phyloP scores from a whole-genome alignment of 2,329 filamentous ascomycete genomes.

The Lasiodiplodia gonubiensis region DNA sequence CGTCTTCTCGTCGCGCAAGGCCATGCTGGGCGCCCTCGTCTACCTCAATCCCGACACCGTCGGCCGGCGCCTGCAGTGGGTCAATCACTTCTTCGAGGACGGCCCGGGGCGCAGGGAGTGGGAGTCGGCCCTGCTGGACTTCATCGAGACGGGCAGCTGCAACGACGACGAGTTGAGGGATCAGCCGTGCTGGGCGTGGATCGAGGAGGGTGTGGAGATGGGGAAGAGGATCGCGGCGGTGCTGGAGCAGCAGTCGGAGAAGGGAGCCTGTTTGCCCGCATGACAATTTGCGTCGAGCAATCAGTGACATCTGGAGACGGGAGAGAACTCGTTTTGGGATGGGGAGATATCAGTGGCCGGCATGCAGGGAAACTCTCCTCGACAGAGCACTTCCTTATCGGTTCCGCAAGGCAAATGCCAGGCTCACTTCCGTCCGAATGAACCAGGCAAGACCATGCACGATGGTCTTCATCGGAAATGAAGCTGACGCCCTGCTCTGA shows the following conservation, averaged over 20 bases:
- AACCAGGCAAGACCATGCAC: no score
- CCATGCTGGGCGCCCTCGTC: conserved; percentile 16
- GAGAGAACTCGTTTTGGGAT: not conserved
- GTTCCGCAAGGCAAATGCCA: no score
- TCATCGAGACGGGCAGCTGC: conserved; percentile 20
- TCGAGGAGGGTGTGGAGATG: conserved; percentile 17
- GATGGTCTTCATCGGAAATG: no score
- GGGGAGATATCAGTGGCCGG: not conserved
- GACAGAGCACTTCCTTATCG: no score
- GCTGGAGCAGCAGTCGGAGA: conserved; percentile 1
- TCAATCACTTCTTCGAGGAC: conserved; percentile 18
- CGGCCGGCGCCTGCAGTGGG: conserved; percentile 7
- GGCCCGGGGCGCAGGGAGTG: conserved; percentile 8
- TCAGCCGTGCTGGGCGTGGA: conserved; percentile 14
- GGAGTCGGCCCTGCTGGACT: conserved; percentile 15
- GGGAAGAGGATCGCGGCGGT: conserved; percentile 1
- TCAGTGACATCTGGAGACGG: no score
- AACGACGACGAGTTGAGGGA: conserved; percentile 11
- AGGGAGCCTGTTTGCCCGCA: not conserved
- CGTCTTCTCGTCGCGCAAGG: conserved; percentile 3
- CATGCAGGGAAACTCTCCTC: not conserved
- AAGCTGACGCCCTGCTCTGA: no score
- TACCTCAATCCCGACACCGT: conserved; percentile 16
- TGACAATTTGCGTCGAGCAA: not conserved
- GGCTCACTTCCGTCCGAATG: no score